These are phyloP conservation scores for Gentiana macrophylla DNA, from an alignment of 257 asterid genomes.

Conservation along the genomic window DNA sequence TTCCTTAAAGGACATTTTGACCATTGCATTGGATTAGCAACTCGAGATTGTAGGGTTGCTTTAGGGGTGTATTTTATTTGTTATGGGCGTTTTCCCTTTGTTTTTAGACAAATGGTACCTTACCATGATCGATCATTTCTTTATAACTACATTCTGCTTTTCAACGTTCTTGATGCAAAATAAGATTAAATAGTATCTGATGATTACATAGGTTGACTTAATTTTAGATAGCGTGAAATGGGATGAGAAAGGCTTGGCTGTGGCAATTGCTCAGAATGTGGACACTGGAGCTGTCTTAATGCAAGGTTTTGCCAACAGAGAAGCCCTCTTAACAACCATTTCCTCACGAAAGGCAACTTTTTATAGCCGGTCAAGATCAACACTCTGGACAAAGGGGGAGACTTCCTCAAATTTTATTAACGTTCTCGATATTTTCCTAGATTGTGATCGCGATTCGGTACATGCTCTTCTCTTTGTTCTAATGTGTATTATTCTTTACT, in stretches of 20 bases:
- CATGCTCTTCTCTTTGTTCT: constrained; percentile 8
- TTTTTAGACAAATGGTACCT: not conserved
- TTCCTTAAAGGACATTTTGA: too few species aligned
- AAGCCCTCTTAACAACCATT: constrained; percentile 59
- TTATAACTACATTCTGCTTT: too few species aligned
- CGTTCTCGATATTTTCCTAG: constrained; percentile 58
- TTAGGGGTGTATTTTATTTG: too few species aligned
- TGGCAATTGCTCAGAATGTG: constrained; percentile 89
- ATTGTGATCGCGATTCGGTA: constrained; percentile 91
- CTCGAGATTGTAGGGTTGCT: too few species aligned
- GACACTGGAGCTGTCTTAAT: constrained; percentile 80
- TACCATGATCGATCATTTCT: not conserved
- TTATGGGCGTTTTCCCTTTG: too few species aligned
- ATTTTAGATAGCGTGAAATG: constrained; percentile 78
- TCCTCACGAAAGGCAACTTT: constrained; percentile 78
- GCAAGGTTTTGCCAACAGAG: constrained; percentile 86
- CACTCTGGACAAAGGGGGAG: constrained; percentile 91
- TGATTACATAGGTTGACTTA: constrained; percentile 49
- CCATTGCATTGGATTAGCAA: too few species aligned
- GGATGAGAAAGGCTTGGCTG: constrained; percentile 92
- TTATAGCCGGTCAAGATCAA: constrained; percentile 74
- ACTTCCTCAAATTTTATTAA: constrained; percentile 86
- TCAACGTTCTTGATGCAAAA: not conserved
- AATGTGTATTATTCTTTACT: not conserved
- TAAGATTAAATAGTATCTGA: constrained; percentile 7